Percentiles rank a stretch among this genome's conserved stretches.
phyloP scores from a whole-genome alignment of 345 rosid species.

The Hibiscus trionum region DNA sequence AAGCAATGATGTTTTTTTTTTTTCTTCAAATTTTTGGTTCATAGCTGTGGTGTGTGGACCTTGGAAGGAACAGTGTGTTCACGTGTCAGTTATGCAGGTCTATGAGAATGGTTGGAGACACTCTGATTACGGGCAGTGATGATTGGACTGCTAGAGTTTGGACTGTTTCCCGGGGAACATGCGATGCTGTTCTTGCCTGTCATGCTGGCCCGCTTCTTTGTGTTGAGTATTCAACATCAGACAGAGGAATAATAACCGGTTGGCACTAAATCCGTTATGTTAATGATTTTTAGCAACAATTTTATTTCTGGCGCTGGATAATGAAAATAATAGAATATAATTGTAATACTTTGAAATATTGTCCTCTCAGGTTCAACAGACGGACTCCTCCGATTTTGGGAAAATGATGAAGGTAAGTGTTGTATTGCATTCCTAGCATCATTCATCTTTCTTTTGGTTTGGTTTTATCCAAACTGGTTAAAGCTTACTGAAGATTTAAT shows the following conservation, averaged over 20 bases:
- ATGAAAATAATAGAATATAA: not conserved
- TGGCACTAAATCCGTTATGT: not conserved
- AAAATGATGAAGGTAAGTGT: constrained; percentile 74
- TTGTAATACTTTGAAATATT: constrained; percentile 11
- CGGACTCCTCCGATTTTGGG: constrained; percentile 99
- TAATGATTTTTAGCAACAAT: not conserved
- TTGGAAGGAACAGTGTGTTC: constrained; percentile 8
- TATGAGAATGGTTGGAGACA: constrained; percentile 92
- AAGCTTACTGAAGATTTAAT: not conserved
- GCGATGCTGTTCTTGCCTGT: constrained; percentile 91
- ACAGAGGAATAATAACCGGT: constrained; percentile 97
- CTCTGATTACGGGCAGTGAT: constrained; percentile 91
- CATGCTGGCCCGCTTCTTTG: constrained; percentile 86
- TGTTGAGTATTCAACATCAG: constrained; percentile 76
- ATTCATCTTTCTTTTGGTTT: not conserved
- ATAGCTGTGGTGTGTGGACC: not conserved
- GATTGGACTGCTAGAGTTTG: constrained; percentile 99
- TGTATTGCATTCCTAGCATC: not conserved
- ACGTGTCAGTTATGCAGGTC: constrained; percentile 51
- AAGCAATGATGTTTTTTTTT: not conserved
- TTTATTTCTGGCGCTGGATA: not conserved
- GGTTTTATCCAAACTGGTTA: constrained; percentile 1
- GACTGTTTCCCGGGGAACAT: constrained; percentile 88
- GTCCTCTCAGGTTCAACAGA: constrained; percentile 78
- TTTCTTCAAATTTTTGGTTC: not conserved